Percentiles rank a stretch among this genome's conserved stretches.
Evolutionary conservation across 2,329 filamentous ascomycete species (phyloP).

Genomic region (Myriosclerotinia duriaeana): DNA sequence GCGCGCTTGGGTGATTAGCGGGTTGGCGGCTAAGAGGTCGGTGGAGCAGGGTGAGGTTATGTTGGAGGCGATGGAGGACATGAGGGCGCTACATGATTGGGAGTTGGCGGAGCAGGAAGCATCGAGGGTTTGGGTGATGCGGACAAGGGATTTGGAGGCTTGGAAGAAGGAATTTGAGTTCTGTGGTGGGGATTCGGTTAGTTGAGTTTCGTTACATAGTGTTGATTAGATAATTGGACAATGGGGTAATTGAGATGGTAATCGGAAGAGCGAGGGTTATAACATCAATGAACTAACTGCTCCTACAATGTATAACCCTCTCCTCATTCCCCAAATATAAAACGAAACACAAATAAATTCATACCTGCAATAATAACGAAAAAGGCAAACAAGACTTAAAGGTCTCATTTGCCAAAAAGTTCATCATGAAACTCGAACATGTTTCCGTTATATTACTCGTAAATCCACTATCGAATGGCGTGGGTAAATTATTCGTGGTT

Average conservation of each 20-base stretch:
- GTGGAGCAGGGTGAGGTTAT: conserved; percentile 66
- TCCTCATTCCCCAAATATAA: neutral
- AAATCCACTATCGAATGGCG: conserved; percentile 65
- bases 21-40: conserved; percentile 68
- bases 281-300: neutral
- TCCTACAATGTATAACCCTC: neutral
- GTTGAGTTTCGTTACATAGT: conserved; percentile 54
- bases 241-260: neutral
- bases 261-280: neutral
- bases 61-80: conserved; percentile 63
- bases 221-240: neutral
- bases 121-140: conserved; percentile 76
- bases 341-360: conserved; percentile 31
- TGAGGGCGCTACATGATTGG: conserved; percentile 62
- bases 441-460: conserved; percentile 58
- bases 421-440: conserved; percentile 38
- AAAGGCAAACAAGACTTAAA: conserved; percentile 69
- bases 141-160: conserved; percentile 66
- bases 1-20: conserved; percentile 71
- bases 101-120: conserved; percentile 70
- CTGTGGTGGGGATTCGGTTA: conserved; percentile 45
- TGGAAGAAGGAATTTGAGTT: conserved; percentile 85
- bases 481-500: conserved; percentile 52
- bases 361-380: conserved; percentile 77
- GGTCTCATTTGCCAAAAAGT: conserved; percentile 36